Base-by-base conservation (phyloP, 164 flowering plant genomes). In the Euptelea pleiosperma region DNA sequence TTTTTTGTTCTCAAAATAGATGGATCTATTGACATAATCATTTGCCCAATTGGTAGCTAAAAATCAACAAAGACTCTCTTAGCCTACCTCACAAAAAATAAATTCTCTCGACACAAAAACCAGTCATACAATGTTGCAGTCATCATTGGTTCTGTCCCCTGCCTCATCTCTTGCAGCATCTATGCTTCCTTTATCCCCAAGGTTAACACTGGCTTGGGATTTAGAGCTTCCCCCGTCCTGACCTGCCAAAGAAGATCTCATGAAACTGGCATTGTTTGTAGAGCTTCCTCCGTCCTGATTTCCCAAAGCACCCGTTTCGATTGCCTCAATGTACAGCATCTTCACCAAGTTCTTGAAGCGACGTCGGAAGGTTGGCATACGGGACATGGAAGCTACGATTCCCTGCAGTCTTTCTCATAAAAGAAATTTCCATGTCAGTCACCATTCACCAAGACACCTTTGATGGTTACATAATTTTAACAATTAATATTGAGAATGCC, bases 301-400 rank as follows among this genome's bases (percentile, higher is more conserved):
- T 22, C 12, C 67, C 31, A 74, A 51, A 25, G 68, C 74, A 31
- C 71, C 71, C 5, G 70, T 70, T 60, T 74, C 72, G n/a, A 81
- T 45, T 8, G 89, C 88, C 49, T 84, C 98, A 16, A 80, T 9
- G 34, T 82, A 87, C 61, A 92, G 42, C 19, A 81, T 63, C 73
- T 77, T 93, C 55, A 84, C 82, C 68, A 88, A 57, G 52, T 79
- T 71, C 66, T 55, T 71, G 61, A 90, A 85, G 3, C 89, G 82
- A 5, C 99, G 84, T 26, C 92, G 61, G 69, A 79, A 93, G 8
- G 99, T 87, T 36, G 99, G 99, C 39, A 87, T 55, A 33, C 93
- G 51, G 12, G 95, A 83, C 85, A 93, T 70, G 47, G 95, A 80
- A 39, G 79, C 81, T 6, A 90, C 92, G 26, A 93, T 86, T 3